Evolutionary conservation across 2,329 filamentous ascomycete genomes (phyloP).

Genomic region (Myriosclerotinia curreyana): DNA sequence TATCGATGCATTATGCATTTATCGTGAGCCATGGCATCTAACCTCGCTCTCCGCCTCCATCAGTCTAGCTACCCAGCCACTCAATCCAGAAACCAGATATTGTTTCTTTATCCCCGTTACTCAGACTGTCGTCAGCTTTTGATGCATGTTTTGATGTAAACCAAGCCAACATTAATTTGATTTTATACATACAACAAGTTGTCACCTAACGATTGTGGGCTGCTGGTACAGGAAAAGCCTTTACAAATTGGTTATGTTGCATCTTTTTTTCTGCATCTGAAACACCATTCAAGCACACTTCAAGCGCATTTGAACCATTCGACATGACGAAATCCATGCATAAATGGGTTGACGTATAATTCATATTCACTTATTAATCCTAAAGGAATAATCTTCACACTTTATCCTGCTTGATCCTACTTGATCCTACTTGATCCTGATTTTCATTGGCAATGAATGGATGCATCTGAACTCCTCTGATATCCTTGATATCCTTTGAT

Average conservation of each 20-base stretch:
- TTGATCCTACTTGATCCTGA: background rate
- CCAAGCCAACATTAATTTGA: slow-evolving; percentile 6
- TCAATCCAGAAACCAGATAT: background rate
- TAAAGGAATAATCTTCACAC: slow-evolving; percentile 1
- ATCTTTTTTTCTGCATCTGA: slow-evolving; percentile 20
- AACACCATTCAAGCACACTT: slow-evolving; percentile 6
- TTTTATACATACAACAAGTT: background rate
- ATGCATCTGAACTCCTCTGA: slow-evolving; percentile 1
- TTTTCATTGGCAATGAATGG: slow-evolving; percentile 6
- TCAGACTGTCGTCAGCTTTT: slow-evolving; percentile 14
- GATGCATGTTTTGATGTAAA: slow-evolving; percentile 4
- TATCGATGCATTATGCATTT: background rate
- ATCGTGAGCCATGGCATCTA: slow-evolving; percentile 4
- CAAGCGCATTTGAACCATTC: background rate
- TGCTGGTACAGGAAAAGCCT: background rate
- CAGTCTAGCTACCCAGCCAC: slow-evolving; percentile 1
- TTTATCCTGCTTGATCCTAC: background rate
- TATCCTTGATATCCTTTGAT: slow-evolving; percentile 14
- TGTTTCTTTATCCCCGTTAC: background rate
- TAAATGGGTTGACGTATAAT: slow-evolving; percentile 6
- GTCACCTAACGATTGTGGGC: slow-evolving; percentile 2
- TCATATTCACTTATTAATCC: slow-evolving; percentile 11
- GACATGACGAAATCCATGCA: slow-evolving; percentile 9
- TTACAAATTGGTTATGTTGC: slow-evolving; percentile 13
- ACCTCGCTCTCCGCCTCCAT: background rate